Base-by-base conservation (phyloP, 192 early-diverging fungal genomes). In the Dispira parvispora region DNA sequence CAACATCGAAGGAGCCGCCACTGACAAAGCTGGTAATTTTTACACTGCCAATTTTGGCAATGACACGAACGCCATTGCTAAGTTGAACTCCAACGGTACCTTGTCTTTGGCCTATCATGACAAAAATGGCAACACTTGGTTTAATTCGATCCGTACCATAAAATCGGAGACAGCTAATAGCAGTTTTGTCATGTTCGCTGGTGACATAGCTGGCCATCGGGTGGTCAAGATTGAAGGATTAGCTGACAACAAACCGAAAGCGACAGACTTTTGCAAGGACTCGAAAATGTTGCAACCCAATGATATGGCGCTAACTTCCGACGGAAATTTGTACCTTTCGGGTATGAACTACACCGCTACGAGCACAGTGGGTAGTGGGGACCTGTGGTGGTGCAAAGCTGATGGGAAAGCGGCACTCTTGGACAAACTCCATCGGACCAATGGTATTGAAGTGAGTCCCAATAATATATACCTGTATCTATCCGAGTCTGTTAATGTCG, bases 381-480 rank as follows among this genome's bases (percentile, higher is more conserved):
- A 77, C 44, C 68, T 79, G 52, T 79, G 78, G 78, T 71, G 69
- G 3, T 79, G 78, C 68, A 68, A 67, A 61, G 28, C 44, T 43
- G 45, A 8, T 0, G 78, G 77, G 49, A 64, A n/a, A 25, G 72
- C 79, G 11, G 67, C 0, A 1, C 65, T 49, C 61, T 65, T 82
- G 5, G 68, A 64, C 3, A 9, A 21, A 11, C 72, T 78, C 52
- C 60, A 69, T 21, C 76, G 80, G 53, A 82, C 80, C 8, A 82
- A 82, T 54, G 80, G 80, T 11, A 77, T 82, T 44, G 80, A 82
- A 52, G 66, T 82, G 43, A 74, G 71, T 61, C 76, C 78, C 6
- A 73, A 79, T 50, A 76, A 78, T 46, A 73, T 69, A 54, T 71
- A 64, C 12, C 74, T 82, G 26, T 82, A 82, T 43, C 52, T 82